phyloP scores from a whole-genome alignment of 768 basidiomycete genomes.

The Filobasidium wieringae region DNA sequence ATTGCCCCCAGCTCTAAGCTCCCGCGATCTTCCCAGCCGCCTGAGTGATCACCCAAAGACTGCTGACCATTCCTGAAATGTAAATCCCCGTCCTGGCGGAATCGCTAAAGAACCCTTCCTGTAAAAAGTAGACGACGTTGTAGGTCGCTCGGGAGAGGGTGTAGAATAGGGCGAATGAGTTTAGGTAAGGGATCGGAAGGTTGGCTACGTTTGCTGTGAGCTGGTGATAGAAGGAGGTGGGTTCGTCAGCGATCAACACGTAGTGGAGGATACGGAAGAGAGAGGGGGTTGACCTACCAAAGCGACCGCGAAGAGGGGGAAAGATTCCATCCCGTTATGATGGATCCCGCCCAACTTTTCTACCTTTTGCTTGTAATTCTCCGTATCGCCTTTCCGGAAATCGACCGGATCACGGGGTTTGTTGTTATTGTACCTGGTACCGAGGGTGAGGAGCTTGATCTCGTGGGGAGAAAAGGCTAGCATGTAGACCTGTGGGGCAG shows the following conservation, averaged over 20 bases:
- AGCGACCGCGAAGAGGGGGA: not conserved
- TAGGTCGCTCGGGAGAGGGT: constrained; percentile 2
- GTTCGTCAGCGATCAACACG: not conserved
- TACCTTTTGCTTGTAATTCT: constrained; percentile 8
- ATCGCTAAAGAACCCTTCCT: constrained; percentile 6
- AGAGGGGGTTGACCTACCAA: not conserved
- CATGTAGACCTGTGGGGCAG: constrained; percentile 1
- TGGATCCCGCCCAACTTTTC: constrained; percentile 9
- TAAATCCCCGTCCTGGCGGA: constrained; percentile 1
- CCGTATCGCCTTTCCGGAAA: constrained; percentile 5
- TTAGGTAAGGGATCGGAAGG: constrained; percentile 10
- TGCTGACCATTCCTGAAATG: constrained; percentile 4
- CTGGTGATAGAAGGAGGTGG: not conserved
- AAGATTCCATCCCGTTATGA: constrained; percentile 12
- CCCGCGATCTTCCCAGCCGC: constrained; percentile 1
- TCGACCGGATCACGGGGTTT: constrained; percentile 9
- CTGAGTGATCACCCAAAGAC: not conserved
- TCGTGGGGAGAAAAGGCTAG: constrained; percentile 8
- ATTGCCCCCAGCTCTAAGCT: not conserved
- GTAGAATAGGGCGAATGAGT: constrained; percentile 10
- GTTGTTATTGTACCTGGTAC: constrained; percentile 6
- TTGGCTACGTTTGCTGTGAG: not conserved
- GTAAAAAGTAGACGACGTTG: constrained; percentile 9
- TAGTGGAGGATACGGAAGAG: not conserved
- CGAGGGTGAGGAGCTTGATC: constrained; percentile 7